These are phyloP conservation scores for Vickermania spadyakhi DNA, from an alignment of 208 protist species.

Conservation along the genomic window DNA sequence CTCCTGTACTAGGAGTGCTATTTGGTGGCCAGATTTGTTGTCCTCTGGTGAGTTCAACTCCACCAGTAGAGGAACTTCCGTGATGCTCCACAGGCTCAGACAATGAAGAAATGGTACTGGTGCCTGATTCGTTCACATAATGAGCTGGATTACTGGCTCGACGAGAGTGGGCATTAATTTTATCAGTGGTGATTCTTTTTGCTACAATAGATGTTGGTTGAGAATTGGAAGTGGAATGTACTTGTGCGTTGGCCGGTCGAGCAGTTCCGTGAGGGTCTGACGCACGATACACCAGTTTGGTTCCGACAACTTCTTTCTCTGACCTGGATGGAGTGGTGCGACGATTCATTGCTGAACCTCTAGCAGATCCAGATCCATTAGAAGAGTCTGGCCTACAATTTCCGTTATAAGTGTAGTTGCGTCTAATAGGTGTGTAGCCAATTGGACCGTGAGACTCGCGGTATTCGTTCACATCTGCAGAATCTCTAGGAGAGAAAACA, in stretches of 20 bases:
- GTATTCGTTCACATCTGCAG: not conserved
- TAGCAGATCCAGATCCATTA: not conserved
- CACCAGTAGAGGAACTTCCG: not conserved
- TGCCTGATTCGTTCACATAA: not conserved
- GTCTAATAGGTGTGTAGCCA: not conserved
- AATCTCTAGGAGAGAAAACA: not conserved
- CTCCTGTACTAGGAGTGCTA: too few species aligned
- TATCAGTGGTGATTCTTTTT: not conserved
- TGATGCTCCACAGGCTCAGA: not conserved
- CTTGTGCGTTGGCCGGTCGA: not conserved
- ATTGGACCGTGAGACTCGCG: not conserved
- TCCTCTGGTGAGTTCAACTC: not conserved
- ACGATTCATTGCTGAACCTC: not conserved
- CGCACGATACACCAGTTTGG: not conserved
- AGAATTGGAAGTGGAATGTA: not conserved
- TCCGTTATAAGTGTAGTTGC: not conserved
- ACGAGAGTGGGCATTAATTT: not conserved
- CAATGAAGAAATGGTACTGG: not conserved
- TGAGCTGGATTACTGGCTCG: not conserved
- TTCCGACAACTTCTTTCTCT: not conserved
- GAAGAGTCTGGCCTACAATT: not conserved
- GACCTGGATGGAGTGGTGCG: not conserved
- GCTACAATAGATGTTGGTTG: not conserved
- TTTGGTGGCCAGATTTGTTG: not conserved
- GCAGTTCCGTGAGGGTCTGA: not conserved